Percentiles rank a stretch among this genome's conserved stretches.
These are phyloP conservation scores for Suhomyces ambrosiae DNA, from an alignment of 1,139 yeast species.

Conservation along the genomic window DNA sequence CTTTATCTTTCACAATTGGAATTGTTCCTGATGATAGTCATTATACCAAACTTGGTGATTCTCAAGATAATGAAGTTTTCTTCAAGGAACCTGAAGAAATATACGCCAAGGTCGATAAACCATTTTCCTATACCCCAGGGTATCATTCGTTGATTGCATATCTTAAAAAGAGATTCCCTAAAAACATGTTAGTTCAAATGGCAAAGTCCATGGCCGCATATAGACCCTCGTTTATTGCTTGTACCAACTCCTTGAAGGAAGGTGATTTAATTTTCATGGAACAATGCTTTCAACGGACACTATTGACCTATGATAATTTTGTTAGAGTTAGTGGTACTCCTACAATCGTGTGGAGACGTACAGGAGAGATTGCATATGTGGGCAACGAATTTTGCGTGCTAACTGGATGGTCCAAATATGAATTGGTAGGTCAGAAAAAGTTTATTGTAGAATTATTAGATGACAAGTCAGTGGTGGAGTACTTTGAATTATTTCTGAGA, in stretches of 20 bases:
- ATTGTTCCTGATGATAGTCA: conserved; percentile 42
- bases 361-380: conserved; percentile 93
- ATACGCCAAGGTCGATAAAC: conserved; percentile 69
- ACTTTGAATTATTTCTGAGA: conserved; percentile 79
- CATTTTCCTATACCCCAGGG: conserved; percentile 89
- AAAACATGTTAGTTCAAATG: conserved; percentile 73
- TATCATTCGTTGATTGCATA: conserved; percentile 81
- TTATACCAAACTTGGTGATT: conserved; percentile 26
- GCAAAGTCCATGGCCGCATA: conserved; percentile 88
- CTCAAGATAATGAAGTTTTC: conserved; percentile 20
- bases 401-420: conserved; percentile 85
- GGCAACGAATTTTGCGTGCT: conserved; percentile 88
- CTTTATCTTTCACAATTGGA: conserved; percentile 59
- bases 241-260: conserved; percentile 83
- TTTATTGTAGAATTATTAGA: conserved; percentile 90
- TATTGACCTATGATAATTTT: conserved; percentile 84
- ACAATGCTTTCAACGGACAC: conserved; percentile 90
- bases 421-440: conserved; percentile 59
- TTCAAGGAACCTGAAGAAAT: conserved; percentile 78
- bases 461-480: conserved; percentile 82
- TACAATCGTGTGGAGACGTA: conserved; percentile 91
- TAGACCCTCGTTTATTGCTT: conserved; percentile 89
- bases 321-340: conserved; percentile 89
- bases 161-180: conserved; percentile 68
- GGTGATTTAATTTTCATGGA: conserved; percentile 95